phyloP scores from a whole-genome alignment of 495 filamentous ascomycete species.

The Hypoxylon lenormandii region DNA sequence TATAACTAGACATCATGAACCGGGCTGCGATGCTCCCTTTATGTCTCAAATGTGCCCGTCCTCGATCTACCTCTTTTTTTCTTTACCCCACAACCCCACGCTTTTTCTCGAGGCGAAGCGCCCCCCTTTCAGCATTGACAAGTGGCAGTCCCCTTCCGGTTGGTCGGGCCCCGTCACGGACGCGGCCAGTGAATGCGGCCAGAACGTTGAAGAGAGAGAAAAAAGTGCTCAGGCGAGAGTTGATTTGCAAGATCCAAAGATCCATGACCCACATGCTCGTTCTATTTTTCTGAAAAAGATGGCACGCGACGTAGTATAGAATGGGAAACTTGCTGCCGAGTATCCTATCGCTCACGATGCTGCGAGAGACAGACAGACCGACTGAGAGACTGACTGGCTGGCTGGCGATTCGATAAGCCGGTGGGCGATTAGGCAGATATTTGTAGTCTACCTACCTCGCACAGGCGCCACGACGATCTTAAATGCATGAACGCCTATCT shows the following conservation, averaged over 20 bases:
- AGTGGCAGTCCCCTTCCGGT: slow-evolving; percentile 46
- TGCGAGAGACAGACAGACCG: too few relatives aligned
- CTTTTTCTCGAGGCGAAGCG: slow-evolving; percentile 19
- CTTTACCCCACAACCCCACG: slow-evolving; percentile 50
- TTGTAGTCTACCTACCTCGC: too few relatives aligned
- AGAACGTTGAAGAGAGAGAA: slow-evolving; percentile 4
- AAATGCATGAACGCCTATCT: too few relatives aligned
- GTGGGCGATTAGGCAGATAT: too few relatives aligned
- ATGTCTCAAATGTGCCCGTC: slow-evolving; percentile 8
- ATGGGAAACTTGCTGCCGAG: too few relatives aligned
- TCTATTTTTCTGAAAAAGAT: too few relatives aligned
- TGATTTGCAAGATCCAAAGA: not conserved
- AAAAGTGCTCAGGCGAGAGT: slow-evolving; percentile 1
- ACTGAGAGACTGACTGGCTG: too few relatives aligned
- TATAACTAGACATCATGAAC: not conserved
- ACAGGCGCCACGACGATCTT: too few relatives aligned
- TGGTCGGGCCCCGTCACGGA: slow-evolving; percentile 32
- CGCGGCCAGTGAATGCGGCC: slow-evolving; percentile 45
- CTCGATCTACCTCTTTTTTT: slow-evolving; percentile 2
- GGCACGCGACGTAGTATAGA: too few relatives aligned
- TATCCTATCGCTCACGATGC: too few relatives aligned
- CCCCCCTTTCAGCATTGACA: slow-evolving; percentile 36
- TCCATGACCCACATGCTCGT: not conserved
- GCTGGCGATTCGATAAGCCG: too few relatives aligned
- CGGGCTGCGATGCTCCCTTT: slow-evolving; percentile 22